phyloP scores from a whole-genome alignment of 1,139 yeast genomes.

The Sugiyamaella novakii region DNA sequence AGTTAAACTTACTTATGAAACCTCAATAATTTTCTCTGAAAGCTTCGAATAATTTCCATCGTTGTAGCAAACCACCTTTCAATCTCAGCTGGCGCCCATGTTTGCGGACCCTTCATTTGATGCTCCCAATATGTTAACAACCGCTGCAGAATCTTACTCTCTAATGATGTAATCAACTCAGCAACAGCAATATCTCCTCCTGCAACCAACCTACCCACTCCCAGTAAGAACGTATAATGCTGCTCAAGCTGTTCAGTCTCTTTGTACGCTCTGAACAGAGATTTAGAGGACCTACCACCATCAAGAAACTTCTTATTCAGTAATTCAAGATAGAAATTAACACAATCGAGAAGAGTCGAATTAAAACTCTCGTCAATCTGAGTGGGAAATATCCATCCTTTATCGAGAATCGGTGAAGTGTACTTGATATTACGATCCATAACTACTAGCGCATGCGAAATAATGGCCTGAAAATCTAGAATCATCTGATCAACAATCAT shows the following conservation, averaged over 20 bases:
- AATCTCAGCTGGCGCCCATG: conserved; percentile 58
- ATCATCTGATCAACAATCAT: conserved; percentile 96
- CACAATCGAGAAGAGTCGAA: conserved; percentile 69
- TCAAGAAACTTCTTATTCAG: conserved; percentile 77
- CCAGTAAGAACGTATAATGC: conserved; percentile 73
- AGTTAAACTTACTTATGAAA: conserved; percentile 52
- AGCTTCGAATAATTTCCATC: conserved; percentile 80
- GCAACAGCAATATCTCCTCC: conserved; percentile 89
- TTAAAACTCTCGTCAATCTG: conserved; percentile 73
- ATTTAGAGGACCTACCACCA: conserved; percentile 60
- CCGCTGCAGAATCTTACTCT: conserved; percentile 68
- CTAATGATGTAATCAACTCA: conserved; percentile 61
- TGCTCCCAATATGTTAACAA: conserved; percentile 69
- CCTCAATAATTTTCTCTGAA: conserved; percentile 81
- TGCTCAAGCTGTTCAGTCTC: conserved; percentile 86
- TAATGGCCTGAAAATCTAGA: conserved; percentile 78
- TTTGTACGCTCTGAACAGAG: conserved; percentile 74
- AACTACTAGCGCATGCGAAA: conserved; percentile 73
- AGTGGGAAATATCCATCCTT: conserved; percentile 75
- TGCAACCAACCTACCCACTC: conserved; percentile 70
- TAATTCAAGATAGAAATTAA: conserved; percentile 68
- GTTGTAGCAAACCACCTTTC: conserved; percentile 80
- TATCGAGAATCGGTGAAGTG: conserved; percentile 59
- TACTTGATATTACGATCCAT: conserved; percentile 68
- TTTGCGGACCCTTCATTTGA: conserved; percentile 68